Evolutionary conservation across 345 rosid genomes (phyloP), one percentile per base, ranked within the genome.

Genomic region (Arabidopsis arenosa): DNA sequence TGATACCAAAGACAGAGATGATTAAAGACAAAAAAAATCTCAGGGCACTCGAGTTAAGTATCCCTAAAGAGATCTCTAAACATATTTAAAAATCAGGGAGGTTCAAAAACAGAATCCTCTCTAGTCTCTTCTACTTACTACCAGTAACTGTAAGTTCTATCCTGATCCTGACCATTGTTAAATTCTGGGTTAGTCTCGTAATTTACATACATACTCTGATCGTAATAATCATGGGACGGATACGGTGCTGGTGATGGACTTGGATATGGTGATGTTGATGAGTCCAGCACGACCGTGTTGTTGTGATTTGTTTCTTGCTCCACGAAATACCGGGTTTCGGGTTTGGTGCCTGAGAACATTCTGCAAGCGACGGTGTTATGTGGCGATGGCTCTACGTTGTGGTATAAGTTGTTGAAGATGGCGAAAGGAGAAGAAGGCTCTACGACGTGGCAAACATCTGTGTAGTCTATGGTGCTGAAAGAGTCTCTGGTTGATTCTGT

Each of bases 401-500:
- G 76, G 66, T 78, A 59, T 41, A 78, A 28, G 79, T 75, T 85
- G 81, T 74, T 80, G 85, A 86, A 88, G 79, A 85, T 81, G 15
- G 93, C 75, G 81, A 83, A 76, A 1, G 86, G 83, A 66, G 79
- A 79, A 2, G 85, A 80, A 23, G 79, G 7, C 41, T 79, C 82
- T 53, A 65, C 84, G 17, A 81, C 89, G 37, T 82, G 83, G 83
- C 90, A 80, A 32, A 72, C 77, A 74, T 89, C 95, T 6, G 89
- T 63, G 76, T 86, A 80, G 78, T 91, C 95, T 33, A 82, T 62
- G 1, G 90, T 89, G 79, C 95, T 92, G 83, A 88, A 86, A 3
- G 97, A 92, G 81, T 92, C 97, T 75, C 95, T 83, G 5, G 97
- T 82, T 79, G 95, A 89, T 81, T 92, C 97, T 2, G 97, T 92